A percentile compares a stretch with the other conserved stretches of the same genome.
These are phyloP conservation scores for Ogataea corticis DNA, from an alignment of 805 yeast species.

Conservation along the genomic window DNA sequence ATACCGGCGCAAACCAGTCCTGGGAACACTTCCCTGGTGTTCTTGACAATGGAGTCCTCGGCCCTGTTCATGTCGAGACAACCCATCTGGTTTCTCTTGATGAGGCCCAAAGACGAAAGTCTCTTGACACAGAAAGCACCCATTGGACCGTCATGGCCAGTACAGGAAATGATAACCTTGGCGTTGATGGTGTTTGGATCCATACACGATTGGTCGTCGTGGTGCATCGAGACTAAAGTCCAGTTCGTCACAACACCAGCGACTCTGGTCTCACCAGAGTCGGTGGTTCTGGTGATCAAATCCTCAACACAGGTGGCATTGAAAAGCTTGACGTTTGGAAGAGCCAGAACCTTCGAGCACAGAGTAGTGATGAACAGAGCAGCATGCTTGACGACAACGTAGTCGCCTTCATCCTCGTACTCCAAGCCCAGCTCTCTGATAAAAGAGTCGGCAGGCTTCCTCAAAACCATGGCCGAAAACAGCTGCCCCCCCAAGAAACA, in stretches of 20 bases:
- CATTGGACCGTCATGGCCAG: conserved; percentile 84
- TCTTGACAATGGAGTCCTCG: conserved; percentile 72
- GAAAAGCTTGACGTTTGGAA: conserved; percentile 75
- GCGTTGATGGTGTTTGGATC: conserved; percentile 77
- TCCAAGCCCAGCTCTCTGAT: conserved; percentile 62
- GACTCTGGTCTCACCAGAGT: conserved; percentile 58
- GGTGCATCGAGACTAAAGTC: conserved; percentile 76
- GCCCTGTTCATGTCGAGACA: conserved; percentile 79
- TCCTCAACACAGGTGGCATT: conserved; percentile 83
- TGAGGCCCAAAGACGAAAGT: conserved; percentile 49
- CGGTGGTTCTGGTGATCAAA: conserved; percentile 68
- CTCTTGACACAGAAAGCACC: conserved; percentile 81
- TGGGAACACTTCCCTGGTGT: conserved; percentile 63
- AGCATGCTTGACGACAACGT: conserved; percentile 78
- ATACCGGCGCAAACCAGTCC: conserved; percentile 71
- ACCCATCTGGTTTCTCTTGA: conserved; percentile 64
- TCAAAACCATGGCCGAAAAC: conserved; percentile 75
- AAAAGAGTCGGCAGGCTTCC: conserved; percentile 76
- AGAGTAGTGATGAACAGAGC: conserved; percentile 74
- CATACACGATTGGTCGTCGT: conserved; percentile 78
- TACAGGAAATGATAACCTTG: conserved; percentile 64
- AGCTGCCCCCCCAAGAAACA: conserved; percentile 78
- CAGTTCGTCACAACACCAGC: conserved; percentile 85
- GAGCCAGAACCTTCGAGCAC: conserved; percentile 63
- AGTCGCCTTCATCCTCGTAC: conserved; percentile 79